A percentile compares a stretch with the other conserved stretches of the same genome.
Evolutionary conservation across 352 stramenopile species (phyloP).

Genomic region (Pythium apleroticum): DNA sequence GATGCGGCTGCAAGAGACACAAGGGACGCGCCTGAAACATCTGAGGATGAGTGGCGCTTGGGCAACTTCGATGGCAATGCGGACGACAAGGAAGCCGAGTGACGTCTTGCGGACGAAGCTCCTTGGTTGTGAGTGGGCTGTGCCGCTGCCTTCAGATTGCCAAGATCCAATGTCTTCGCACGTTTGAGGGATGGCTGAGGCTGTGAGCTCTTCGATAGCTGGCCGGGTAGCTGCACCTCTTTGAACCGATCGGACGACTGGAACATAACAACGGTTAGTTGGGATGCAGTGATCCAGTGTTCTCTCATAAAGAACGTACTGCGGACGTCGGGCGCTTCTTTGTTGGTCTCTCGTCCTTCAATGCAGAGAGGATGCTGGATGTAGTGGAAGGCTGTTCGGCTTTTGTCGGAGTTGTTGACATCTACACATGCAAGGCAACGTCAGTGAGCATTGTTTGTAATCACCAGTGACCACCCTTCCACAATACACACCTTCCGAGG

Average conservation of each 20-base stretch:
- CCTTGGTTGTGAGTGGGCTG: neutral
- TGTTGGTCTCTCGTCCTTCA: constrained; percentile 45
- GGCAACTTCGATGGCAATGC: neutral
- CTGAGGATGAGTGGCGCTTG: constrained; percentile 10
- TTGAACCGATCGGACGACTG: constrained; percentile 28
- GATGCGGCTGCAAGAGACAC: constrained; percentile 22
- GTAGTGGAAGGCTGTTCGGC: neutral
- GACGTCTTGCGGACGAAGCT: neutral
- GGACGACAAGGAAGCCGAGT: neutral
- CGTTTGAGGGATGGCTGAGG: neutral
- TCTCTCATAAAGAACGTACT: constrained; percentile 8
- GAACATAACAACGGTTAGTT: neutral
- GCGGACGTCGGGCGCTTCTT: constrained; percentile 20
- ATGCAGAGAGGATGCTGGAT: constrained; percentile 62
- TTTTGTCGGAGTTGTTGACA: neutral
- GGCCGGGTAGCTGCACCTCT: constrained; percentile 22
- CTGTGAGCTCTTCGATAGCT: neutral
- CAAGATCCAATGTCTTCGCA: neutral
- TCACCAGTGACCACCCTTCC: neutral
- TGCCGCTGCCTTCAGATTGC: neutral
- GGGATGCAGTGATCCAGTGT: no score
- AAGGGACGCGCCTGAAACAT: neutral
- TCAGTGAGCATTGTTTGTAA: neutral
- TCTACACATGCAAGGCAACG: neutral
- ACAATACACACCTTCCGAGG: constrained; percentile 7